A percentile compares a stretch with the other conserved stretches of the same genome.
Conservation (phyloP, 176 grass and related monocot species). For the Panicum miliaceum region DNA sequence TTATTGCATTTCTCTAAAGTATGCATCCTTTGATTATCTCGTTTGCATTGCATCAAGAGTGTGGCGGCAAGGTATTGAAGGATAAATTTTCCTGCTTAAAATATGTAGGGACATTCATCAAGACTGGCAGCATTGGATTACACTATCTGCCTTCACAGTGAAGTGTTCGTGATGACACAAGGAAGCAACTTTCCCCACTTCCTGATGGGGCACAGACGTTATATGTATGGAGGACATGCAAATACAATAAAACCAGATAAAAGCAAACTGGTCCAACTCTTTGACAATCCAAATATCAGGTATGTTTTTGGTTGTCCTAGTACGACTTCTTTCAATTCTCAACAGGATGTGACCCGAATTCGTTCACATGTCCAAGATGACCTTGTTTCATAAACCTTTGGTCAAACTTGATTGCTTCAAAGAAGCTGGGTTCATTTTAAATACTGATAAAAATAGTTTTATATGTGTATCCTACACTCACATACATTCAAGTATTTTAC, state of each 20-base stretch:
- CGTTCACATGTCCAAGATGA: not conserved
- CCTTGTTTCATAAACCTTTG: not conserved
- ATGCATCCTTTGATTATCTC: not conserved
- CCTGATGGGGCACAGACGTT: conserved; percentile 82
- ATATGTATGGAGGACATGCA: conserved; percentile 67
- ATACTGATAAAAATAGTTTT: not conserved
- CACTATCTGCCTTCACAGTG: conserved; percentile 63
- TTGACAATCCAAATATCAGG: conserved; percentile 77
- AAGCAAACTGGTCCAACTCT: conserved; percentile 68
- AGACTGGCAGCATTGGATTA: conserved; percentile 87
- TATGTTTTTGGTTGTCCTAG: conserved; percentile 1
- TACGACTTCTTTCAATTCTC: not conserved
- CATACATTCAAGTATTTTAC: not conserved
- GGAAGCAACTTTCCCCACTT: conserved; percentile 96
- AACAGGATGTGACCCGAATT: not conserved
- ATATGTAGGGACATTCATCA: conserved; percentile 76
- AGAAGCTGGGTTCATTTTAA: not conserved
- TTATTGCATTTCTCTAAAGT: not conserved
- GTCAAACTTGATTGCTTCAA: not conserved
- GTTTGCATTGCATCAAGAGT: not conserved
- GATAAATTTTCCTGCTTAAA: not conserved
- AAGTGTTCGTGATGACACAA: conserved; percentile 88
- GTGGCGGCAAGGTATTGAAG: not conserved
- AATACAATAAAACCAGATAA: conserved; percentile 95
- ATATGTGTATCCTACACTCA: not conserved